Percentiles rank a stretch among this genome's conserved stretches.
These are phyloP conservation scores for Lablab purpureus DNA, from an alignment of 306 rosid species.

Conservation along the genomic window DNA sequence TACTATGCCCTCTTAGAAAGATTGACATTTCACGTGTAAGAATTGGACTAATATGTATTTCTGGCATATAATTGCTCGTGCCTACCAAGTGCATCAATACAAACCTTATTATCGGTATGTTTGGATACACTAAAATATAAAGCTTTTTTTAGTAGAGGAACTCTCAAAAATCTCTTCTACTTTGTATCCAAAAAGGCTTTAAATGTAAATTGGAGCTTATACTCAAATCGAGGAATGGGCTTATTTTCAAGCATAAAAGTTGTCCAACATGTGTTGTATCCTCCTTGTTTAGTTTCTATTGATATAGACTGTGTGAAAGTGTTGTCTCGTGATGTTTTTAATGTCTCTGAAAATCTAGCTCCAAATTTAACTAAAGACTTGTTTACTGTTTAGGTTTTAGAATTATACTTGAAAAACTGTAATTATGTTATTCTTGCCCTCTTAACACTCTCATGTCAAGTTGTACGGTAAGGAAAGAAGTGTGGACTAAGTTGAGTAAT, in stretches of 20 bases:
- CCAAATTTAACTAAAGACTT: neutral
- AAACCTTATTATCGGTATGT: neutral
- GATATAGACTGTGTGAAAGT: neutral
- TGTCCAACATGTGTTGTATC: neutral
- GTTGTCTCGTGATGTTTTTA: neutral
- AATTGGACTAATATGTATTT: neutral
- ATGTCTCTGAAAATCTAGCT: neutral
- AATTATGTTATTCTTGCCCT: neutral
- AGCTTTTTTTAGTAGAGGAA: no score
- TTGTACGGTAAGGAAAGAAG: neutral
- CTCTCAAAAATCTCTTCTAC: no score
- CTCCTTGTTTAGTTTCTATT: neutral
- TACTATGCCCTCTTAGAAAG: neutral
- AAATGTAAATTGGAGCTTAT: conserved; percentile 21
- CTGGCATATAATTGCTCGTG: neutral
- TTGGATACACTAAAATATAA: no score
- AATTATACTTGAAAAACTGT: neutral
- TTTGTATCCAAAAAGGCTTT: no score
- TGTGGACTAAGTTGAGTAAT: neutral
- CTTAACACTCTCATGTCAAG: neutral
- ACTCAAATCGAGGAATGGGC: neutral
- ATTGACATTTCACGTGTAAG: neutral
- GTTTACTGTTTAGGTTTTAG: neutral
- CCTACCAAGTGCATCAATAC: neutral
- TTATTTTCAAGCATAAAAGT: neutral